These are phyloP conservation scores for Fraxinus latifolia DNA, from an alignment of 305 asterid genomes.

Conservation along the genomic window DNA sequence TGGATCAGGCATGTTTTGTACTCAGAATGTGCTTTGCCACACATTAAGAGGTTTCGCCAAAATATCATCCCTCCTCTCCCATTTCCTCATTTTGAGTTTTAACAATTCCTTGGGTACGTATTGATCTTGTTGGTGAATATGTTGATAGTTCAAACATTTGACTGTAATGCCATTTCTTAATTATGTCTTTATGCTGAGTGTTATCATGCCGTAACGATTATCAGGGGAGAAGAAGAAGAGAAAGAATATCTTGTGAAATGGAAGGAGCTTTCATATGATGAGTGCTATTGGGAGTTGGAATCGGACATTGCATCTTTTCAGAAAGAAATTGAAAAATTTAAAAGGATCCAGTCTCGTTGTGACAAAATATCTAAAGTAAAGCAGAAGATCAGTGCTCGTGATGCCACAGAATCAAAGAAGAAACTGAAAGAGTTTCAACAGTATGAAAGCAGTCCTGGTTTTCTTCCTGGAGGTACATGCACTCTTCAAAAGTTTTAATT, in stretches of 20 bases:
- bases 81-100: not conserved
- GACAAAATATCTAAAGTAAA: constrained; percentile 47
- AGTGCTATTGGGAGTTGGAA: constrained; percentile 91
- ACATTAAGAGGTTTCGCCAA: not conserved
- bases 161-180: not conserved
- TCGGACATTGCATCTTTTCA: constrained; percentile 72
- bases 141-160: not conserved
- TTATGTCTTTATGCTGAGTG: not conserved
- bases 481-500: not conserved
- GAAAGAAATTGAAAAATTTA: constrained; percentile 68
- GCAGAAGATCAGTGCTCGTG: constrained; percentile 50
- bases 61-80: not conserved
- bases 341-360: constrained; percentile 50
- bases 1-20: not conserved
- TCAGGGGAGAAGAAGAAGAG: constrained; percentile 64
- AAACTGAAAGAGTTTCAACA: constrained; percentile 84
- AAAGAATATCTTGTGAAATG: constrained; percentile 94
- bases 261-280: constrained; percentile 96
- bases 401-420: constrained; percentile 56
- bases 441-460: constrained; percentile 76
- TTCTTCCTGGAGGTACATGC: constrained; percentile 77
- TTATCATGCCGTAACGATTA: constrained; percentile 29
- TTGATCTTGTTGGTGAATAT: not conserved
- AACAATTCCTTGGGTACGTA: not conserved
- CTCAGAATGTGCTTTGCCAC: not conserved